Evolutionary conservation across 495 filamentous ascomycete species (phyloP), one percentile per base, ranked within the genome.

Genomic region (Neurospora discreta): DNA sequence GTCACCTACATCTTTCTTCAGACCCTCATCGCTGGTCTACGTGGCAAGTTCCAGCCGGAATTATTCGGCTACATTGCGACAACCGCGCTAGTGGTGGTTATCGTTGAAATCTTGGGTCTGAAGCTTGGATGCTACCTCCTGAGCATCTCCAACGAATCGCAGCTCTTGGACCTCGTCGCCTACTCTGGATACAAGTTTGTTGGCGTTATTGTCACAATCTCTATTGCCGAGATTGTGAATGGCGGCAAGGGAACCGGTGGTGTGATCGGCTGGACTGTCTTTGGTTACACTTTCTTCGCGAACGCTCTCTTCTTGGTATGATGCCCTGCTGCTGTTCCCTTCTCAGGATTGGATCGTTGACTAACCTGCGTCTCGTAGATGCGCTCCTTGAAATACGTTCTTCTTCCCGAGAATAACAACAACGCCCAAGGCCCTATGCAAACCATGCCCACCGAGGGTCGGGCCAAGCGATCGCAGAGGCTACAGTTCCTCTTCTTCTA

Each of bases 181-280:
- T 99, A 99, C 79, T 94, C 91, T 7, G 96, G 96, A 15, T 99
- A 99, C 81, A 99, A 99, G 82, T 99, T 98, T 76, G 95, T 98
- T 46, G 95, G 95, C 10, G 93, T 96, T 70, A 98, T 98, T 74
- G 85, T 91, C 69, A 97, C 92, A 3, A 86, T 98, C 65, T 83
- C 91, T 39, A 81, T 93, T 2, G 89, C 92, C 6, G 92, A 94
- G 81, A 84, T 92, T 23, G 78, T 94, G 58, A 95, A 89, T 69
- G 88, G 89, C 0, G 92, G 92, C 18, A 86, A 87, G 73, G 92
- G 93, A 69, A 95, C 92, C 8, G 90, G 92, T 39, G 90, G 93
- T 39, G 94, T 92, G 92, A 82, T 94, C 67, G 92, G 92, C 68
- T 98, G 96, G 95, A 81, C 84, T 0, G 88, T 97, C 52, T 99